Base-by-base conservation (phyloP, 2,329 filamentous ascomycete species). In the Diplodia mutila region DNA sequence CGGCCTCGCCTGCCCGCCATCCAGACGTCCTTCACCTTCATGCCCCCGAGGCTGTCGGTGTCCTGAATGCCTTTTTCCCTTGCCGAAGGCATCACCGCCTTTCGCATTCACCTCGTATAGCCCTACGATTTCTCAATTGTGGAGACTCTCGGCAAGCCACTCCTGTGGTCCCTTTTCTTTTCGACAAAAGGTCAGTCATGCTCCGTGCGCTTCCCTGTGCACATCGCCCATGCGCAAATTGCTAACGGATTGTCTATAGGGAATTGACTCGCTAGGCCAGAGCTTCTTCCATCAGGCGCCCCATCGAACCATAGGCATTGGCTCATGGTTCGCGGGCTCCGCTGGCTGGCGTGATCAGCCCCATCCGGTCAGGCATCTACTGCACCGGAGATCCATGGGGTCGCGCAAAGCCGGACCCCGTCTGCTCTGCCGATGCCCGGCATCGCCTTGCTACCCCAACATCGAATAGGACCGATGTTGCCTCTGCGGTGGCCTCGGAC, bases 261-360 rank as follows among this genome's bases (percentile, higher is more conserved):
- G n/a, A 46, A 63, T 63, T 63, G 59, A 63, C 59, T 63, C 59
- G 59, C 59, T 51, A 37, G 42, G 46, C 23, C 59, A 34, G 59
- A 63, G 46, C 59, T 63, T 63, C 42, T 63, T 61, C 42, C 57
- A 61, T 63, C n/a, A 63, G 59, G 46, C 59, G 46, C 46, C 42
- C 59, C 59, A 37, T 63, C 46, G 46, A 29, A 61, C 32, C 59
- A 63, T 32, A 8, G 46, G 21, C 59, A 32, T 12, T 46, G 11
- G 39, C 39, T 32, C 54, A n/a, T 61, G 23, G 55, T 23, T 32
- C 12, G 42, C 23, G 54, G 34, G 51, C 25, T n/a, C n/a, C 57
- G 48, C 49, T n/a, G 21, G 46, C 59, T 63, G 59, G 59, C 39
- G 27, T 27, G 57, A 49, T 61, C 57, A 32, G 5, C 57, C 21